A percentile compares a stretch with the other conserved stretches of the same genome.
phyloP scores from a whole-genome alignment of 2,329 filamentous ascomycete species.

The Aulographum hederae region DNA sequence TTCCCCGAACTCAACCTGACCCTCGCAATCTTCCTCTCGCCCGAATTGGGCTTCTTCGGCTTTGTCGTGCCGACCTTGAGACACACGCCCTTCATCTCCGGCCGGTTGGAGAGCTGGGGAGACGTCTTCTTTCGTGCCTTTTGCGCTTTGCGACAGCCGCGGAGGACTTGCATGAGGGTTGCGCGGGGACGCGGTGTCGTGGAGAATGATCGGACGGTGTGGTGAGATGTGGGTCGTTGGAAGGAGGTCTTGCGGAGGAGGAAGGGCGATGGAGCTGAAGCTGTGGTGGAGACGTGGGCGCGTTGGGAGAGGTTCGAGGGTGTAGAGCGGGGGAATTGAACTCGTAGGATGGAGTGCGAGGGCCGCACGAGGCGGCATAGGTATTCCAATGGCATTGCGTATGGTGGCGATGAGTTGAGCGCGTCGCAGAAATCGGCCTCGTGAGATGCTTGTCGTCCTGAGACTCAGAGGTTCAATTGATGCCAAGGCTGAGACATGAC shows the following conservation, averaged over 20 bases:
- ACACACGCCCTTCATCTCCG: constrained; percentile 88
- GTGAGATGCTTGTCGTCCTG: no score
- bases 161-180: constrained; percentile 31
- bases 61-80: constrained; percentile 84
- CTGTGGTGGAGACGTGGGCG: no score
- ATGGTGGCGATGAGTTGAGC: background rate
- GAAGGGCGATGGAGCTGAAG: background rate
- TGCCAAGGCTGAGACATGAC: background rate
- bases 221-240: background rate
- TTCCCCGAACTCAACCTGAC: constrained; percentile 75
- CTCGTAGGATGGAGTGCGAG: no score
- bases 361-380: background rate
- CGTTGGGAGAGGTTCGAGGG: no score
- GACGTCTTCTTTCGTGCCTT: constrained; percentile 72
- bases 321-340: no score
- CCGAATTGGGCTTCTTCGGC: constrained; percentile 98
- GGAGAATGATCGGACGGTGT: constrained; percentile 20
- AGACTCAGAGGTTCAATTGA: no score
- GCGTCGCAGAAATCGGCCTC: background rate
- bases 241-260: background rate
- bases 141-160: constrained; percentile 64
- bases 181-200: constrained; percentile 19
- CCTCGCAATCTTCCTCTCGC: constrained; percentile 87
- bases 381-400: background rate
- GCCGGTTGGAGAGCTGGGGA: constrained; percentile 59